Evolutionary conservation across 148 eudicot species (phyloP).

Genomic region (Limonium bicolor): DNA sequence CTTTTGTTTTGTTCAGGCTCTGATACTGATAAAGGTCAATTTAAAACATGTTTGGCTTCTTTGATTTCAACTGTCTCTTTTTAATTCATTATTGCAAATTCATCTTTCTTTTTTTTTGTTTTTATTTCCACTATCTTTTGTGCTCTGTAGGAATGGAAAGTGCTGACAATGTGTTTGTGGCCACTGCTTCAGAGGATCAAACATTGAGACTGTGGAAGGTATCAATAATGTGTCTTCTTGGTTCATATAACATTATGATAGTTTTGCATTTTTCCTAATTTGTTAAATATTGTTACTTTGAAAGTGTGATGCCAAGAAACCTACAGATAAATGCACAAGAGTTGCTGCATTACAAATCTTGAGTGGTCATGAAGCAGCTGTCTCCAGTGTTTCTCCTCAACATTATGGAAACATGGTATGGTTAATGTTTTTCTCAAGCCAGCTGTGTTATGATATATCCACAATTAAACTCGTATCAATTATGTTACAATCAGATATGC

Average conservation of each 20-base stretch:
- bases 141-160: conserved; percentile 11
- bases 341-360: conserved; percentile 55
- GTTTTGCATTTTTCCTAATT: neutral
- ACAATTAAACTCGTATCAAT: neutral
- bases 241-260: neutral
- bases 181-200: conserved; percentile 86
- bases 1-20: conserved; percentile 13
- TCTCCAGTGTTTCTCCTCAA: conserved; percentile 60
- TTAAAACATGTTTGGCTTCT: neutral
- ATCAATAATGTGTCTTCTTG: conserved; percentile 1
- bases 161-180: conserved; percentile 23
- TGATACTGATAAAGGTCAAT: too few species aligned
- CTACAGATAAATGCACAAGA: conserved; percentile 24
- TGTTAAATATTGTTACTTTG: neutral
- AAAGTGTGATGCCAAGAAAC: conserved; percentile 41
- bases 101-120: neutral
- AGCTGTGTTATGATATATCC: neutral
- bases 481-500: conserved; percentile 36
- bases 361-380: conserved; percentile 70
- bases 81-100: too few species aligned
- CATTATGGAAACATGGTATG: conserved; percentile 72
- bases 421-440: neutral
- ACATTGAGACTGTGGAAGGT: conserved; percentile 88
- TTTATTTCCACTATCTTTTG: neutral
- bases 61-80: neutral